Conservation (phyloP, 192 early-diverging fungal species). For the Diversispora eburnea region DNA sequence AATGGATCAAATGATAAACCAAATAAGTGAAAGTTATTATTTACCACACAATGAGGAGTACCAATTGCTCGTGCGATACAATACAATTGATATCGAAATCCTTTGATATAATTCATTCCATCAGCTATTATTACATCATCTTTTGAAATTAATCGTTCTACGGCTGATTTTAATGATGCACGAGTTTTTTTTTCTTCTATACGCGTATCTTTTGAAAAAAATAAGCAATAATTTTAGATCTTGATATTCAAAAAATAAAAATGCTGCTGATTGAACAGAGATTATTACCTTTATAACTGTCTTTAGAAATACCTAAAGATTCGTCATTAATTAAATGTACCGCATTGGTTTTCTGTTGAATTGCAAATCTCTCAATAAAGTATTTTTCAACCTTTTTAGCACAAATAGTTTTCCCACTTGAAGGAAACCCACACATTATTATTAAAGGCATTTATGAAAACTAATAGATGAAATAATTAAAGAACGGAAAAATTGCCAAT, state of each 20-base stretch:
- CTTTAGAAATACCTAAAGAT: conserved; percentile 53
- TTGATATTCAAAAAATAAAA: conserved; percentile 14
- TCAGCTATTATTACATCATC: conserved; percentile 92
- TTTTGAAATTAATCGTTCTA: conserved; percentile 78
- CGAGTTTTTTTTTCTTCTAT: conserved; percentile 88
- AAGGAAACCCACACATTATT: conserved; percentile 82
- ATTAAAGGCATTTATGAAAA: conserved; percentile 85
- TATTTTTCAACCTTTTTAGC: conserved; percentile 64
- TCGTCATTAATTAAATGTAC: conserved; percentile 82
- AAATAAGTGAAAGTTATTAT: neutral
- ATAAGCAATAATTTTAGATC: neutral
- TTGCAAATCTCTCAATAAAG: conserved; percentile 46
- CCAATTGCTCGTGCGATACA: conserved; percentile 80
- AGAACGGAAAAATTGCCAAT: no score
- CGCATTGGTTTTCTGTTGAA: conserved; percentile 37
- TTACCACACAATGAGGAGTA: conserved; percentile 83
- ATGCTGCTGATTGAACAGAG: conserved; percentile 32
- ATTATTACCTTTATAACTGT: conserved; percentile 58
- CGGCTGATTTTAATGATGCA: conserved; percentile 79
- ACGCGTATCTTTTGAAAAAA: conserved; percentile 31
- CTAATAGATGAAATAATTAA: neutral
- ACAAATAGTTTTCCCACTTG: conserved; percentile 85
- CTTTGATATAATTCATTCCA: conserved; percentile 98
- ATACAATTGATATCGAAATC: conserved; percentile 95
- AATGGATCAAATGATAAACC: no score